Base-by-base conservation (phyloP, 345 rosid genomes). In the Camelina neglecta region DNA sequence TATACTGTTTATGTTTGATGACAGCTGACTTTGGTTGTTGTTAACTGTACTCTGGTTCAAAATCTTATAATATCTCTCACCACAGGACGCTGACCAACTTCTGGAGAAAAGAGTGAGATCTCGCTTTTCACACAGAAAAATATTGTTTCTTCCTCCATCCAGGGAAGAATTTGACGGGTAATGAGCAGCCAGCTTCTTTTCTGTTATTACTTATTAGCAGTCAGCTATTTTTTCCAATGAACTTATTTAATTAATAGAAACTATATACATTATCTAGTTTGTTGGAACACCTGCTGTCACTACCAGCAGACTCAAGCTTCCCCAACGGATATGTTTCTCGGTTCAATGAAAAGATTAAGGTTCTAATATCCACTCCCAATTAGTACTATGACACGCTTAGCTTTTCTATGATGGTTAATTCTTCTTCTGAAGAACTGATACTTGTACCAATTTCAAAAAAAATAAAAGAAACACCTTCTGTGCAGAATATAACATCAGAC, bases 71-170 rank as follows among this genome's bases (percentile, higher is more conserved):
- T 42, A 24, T 60, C 36, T 73, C 39, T 18, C n/a, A 16, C 41
- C 74, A 72, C 87, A 92, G 99, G 97, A 92, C 80, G 99, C 92
- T 67, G 98, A 94, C 74, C 97, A 94, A 76, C 93, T 94, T 81
- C 80, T 94, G 82, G 97, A 94, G 75, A 94, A 94, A 81, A 83
- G 98, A 83, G 97, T 90, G 72, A 89, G 96, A 77, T 94, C 98
- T 51, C 96, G 97, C 66, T 90, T 94, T 82, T 92, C 98, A 44
- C 96, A 92, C 74, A 85, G 96, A 67, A 90, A 89, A 77, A 74
- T 90, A 2, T 60, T 92, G 78, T 95, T 92, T 88, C 91, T 89
- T 79, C 90, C 97, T 70, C 93, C 91, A 45, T 85, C 93, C 3
- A 82, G 71, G 75, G 91, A 89, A 81, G 92, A 90, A 53, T 38